These are phyloP conservation scores for Sporisorium scitamineum DNA, from an alignment of 1,284 basidiomycete genomes.

Conservation along the genomic window DNA sequence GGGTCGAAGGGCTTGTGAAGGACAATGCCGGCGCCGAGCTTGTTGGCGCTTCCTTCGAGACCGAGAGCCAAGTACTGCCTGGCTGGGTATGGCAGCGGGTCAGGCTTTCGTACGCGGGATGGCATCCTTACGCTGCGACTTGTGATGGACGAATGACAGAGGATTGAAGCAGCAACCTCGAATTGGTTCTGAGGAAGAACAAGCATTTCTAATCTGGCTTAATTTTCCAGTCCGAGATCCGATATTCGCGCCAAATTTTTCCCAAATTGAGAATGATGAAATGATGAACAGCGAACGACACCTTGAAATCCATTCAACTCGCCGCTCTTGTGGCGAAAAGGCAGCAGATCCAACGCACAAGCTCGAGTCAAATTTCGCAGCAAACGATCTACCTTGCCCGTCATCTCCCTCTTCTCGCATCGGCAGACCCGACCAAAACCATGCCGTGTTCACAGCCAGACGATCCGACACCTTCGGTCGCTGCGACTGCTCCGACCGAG, in stretches of 20 bases:
- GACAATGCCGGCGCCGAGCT: constrained; percentile 95
- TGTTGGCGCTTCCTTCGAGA: constrained; percentile 79
- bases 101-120: constrained; percentile 32
- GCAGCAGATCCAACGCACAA: neutral
- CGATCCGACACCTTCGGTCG: constrained; percentile 13
- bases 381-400: neutral
- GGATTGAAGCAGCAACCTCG: neutral
- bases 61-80: constrained; percentile 64
- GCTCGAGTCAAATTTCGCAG: neutral
- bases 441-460: constrained; percentile 53
- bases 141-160: neutral
- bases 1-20: constrained; percentile 79
- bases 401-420: neutral
- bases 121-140: constrained; percentile 23
- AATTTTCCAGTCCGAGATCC: constrained; percentile 24
- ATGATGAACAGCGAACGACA: constrained; percentile 12
- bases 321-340: constrained; percentile 11
- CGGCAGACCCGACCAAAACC: neutral
- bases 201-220: neutral
- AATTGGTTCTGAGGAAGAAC: neutral
- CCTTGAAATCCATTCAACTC: neutral
- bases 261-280: constrained; percentile 14
- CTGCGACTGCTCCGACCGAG: neutral
- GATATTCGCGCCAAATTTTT: constrained; percentile 29
- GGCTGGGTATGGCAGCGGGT: constrained; percentile 52